Conservation (phyloP, 164 flowering plant genomes). For the Aristolochia contorta region DNA sequence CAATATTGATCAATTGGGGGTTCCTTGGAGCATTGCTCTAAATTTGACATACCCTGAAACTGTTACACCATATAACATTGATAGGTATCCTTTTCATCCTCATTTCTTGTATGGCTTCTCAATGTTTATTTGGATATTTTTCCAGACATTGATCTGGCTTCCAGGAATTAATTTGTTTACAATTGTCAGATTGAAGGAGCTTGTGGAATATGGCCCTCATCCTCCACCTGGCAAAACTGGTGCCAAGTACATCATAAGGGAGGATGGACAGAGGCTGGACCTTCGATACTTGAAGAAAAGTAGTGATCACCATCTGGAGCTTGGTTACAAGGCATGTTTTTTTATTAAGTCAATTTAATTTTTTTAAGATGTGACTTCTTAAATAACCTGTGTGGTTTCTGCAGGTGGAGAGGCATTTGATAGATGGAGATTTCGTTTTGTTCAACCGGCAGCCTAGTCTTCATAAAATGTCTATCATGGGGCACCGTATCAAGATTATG, state of each 20-base stretch:
- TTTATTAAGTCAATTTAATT: background rate
- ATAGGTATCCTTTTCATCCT: constrained; percentile 42
- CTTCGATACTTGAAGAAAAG: constrained; percentile 96
- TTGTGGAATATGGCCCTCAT: constrained; percentile 98
- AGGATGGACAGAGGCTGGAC: constrained; percentile 98
- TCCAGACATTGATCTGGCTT: background rate
- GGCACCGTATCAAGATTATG: constrained; percentile 97
- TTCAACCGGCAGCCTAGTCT: constrained; percentile 98
- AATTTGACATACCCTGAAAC: constrained; percentile 98
- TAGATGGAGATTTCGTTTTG: constrained; percentile 94
- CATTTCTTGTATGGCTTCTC: background rate
- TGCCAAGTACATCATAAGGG: constrained; percentile 94
- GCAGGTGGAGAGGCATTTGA: constrained; percentile 95
- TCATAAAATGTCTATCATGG: constrained; percentile 99
- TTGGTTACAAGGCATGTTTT: constrained; percentile 74
- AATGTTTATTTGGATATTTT: background rate
- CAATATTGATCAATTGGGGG: constrained; percentile 93
- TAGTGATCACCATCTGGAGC: constrained; percentile 95
- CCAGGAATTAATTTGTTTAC: background rate
- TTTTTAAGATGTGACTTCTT: background rate
- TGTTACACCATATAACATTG: constrained; percentile 97
- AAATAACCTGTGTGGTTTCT: constrained; percentile 4
- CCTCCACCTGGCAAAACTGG: constrained; percentile 99
- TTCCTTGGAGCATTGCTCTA: constrained; percentile 99
- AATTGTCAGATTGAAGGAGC: constrained; percentile 77